Percentiles rank a stretch among this genome's conserved stretches.
Conservation (phyloP, 345 rosid species). For the Tarenaya hassleriana region DNA sequence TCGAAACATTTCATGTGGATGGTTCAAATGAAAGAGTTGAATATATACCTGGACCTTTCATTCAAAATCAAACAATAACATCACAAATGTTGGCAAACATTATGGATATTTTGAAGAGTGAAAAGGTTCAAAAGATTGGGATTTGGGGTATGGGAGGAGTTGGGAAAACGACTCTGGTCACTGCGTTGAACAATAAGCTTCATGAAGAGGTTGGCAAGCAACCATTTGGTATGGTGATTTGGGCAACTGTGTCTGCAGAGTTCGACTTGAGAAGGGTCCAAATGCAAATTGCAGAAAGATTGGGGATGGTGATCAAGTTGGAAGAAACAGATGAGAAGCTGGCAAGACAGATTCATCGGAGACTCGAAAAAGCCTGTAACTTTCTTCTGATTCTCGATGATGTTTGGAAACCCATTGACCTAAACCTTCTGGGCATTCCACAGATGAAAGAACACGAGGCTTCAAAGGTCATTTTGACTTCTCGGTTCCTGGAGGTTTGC, state of each 20-base stretch:
- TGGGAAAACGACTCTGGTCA: conserved; percentile 34
- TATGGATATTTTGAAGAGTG: conserved; percentile 18
- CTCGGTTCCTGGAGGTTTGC: conserved; percentile 29
- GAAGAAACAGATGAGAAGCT: conserved; percentile 18
- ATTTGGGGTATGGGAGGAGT: conserved; percentile 35
- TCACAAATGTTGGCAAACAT: conserved; percentile 23
- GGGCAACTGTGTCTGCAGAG: conserved; percentile 29
- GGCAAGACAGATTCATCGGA: conserved; percentile 13
- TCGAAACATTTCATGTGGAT: conserved; percentile 16
- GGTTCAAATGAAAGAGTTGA: conserved; percentile 21
- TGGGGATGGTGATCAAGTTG: conserved; percentile 5
- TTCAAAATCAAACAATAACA: conserved; percentile 29
- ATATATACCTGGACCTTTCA: conserved; percentile 29
- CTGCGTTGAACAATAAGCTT: conserved; percentile 29
- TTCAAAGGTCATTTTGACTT: conserved; percentile 29
- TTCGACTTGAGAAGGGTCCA: conserved; percentile 24
- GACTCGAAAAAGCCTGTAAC: conserved; percentile 15
- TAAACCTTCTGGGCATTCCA: conserved; percentile 29
- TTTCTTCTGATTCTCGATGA: conserved; percentile 34
- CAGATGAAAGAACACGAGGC: conserved; percentile 3
- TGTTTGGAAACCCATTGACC: conserved; percentile 30
- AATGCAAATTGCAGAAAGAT: conserved; percentile 27
- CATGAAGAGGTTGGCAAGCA: conserved; percentile 11
- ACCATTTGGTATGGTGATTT: conserved; percentile 29
- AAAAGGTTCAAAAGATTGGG: conserved; percentile 23